Evolutionary conservation across 768 basidiomycete species (phyloP).

Genomic region (Tephrocybe rancida): DNA sequence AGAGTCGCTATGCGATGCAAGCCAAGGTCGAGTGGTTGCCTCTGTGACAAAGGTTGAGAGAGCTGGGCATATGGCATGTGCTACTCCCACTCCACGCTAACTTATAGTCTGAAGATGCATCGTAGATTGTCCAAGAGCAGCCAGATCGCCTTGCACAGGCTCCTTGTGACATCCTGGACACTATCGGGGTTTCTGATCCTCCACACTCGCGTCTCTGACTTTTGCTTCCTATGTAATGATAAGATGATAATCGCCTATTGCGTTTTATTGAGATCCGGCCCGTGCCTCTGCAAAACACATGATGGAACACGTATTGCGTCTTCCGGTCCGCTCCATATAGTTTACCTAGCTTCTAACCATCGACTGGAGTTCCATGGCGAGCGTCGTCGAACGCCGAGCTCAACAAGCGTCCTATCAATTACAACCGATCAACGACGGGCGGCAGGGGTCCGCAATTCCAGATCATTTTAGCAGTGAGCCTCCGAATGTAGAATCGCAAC

Average conservation of each 20-base stretch:
- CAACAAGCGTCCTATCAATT: neutral
- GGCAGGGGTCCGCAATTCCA: neutral
- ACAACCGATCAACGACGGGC: neutral
- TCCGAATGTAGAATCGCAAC: conserved; percentile 2
- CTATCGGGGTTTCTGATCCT: conserved; percentile 14
- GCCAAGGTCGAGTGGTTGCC: conserved; percentile 40
- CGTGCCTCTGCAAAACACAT: no score
- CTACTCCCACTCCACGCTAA: neutral
- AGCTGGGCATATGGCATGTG: conserved; percentile 48
- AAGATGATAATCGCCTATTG: no score
- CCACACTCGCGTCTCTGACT: conserved; percentile 23
- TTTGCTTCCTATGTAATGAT: no score
- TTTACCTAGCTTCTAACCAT: no score
- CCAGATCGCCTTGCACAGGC: conserved; percentile 39
- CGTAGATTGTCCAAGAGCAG: conserved; percentile 46
- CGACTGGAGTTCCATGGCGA: neutral
- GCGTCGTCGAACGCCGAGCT: neutral
- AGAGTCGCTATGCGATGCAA: conserved; percentile 40
- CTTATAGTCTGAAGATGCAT: neutral
- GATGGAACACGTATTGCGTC: neutral
- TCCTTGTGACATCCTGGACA: conserved; percentile 35
- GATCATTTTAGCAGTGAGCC: neutral
- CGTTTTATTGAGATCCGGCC: no score
- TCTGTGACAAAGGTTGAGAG: conserved; percentile 45
- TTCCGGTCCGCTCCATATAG: neutral